Percentiles rank a stretch among this genome's conserved stretches.
Conservation (phyloP, 495 filamentous ascomycete genomes). For the Talaromyces liani region DNA sequence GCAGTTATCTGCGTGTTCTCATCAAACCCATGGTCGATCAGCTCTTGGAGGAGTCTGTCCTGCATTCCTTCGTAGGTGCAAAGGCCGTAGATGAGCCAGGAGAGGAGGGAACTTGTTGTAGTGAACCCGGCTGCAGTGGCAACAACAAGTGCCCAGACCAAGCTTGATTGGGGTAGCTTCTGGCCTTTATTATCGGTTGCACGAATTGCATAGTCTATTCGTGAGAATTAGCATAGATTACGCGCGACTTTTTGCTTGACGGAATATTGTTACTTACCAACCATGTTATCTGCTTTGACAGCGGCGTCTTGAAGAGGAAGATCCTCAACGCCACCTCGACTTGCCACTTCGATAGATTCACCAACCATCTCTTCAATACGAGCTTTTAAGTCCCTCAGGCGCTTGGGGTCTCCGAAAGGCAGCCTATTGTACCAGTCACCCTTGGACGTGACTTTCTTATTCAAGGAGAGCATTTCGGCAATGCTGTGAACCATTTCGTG, state of each 20-base stretch:
- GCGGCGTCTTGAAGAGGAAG: slow-evolving; percentile 46
- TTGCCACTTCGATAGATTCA: slow-evolving; percentile 28
- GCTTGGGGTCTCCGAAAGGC: slow-evolving; percentile 43
- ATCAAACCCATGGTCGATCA: slow-evolving; percentile 40
- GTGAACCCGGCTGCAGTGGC: slow-evolving; percentile 47
- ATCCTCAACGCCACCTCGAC: slow-evolving; percentile 25
- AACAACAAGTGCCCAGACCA: slow-evolving; percentile 23
- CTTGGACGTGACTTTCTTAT: slow-evolving; percentile 42
- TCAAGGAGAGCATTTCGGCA: slow-evolving; percentile 36
- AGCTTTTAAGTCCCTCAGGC: slow-evolving; percentile 20
- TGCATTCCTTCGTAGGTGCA: slow-evolving; percentile 42
- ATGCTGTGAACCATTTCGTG: slow-evolving; percentile 35
- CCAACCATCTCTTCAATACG: slow-evolving; percentile 26
- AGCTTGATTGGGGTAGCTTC: slow-evolving; percentile 33
- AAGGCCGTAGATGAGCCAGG: slow-evolving; percentile 46
- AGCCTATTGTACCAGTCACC: slow-evolving; percentile 43
- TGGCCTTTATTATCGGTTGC: slow-evolving; percentile 46
- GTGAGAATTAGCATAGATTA: neutral
- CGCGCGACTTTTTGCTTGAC: too few species aligned
- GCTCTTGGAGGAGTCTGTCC: slow-evolving; percentile 43
- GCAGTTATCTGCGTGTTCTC: slow-evolving; percentile 28
- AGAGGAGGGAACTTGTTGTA: slow-evolving; percentile 43
- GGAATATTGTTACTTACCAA: slow-evolving; percentile 17
- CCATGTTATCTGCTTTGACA: slow-evolving; percentile 36
- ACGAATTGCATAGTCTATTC: slow-evolving; percentile 34